phyloP scores from a whole-genome alignment of 2,329 filamentous ascomycete species.

The Aspergillus persii region DNA sequence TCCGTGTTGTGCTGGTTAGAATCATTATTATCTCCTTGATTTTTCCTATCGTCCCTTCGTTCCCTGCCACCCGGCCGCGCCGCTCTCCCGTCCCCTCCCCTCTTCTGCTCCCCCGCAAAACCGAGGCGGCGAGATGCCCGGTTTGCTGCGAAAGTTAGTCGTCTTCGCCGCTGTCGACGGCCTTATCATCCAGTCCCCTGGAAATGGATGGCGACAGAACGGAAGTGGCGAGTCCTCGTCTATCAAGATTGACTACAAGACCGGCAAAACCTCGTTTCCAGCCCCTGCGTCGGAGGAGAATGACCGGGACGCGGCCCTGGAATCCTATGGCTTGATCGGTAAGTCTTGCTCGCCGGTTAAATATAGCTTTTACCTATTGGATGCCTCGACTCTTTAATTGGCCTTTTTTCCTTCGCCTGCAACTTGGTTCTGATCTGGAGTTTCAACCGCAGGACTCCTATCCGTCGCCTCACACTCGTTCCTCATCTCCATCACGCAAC shows the following conservation, averaged over 20 bases:
- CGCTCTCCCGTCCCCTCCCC: background rate
- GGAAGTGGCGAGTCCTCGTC: conserved; percentile 56
- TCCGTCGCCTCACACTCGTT: conserved; percentile 78
- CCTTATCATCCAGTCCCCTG: conserved; percentile 72
- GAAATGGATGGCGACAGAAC: conserved; percentile 45
- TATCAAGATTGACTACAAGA: conserved; percentile 69
- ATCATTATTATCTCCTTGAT: background rate
- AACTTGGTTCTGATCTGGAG: background rate
- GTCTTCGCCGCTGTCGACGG: conserved; percentile 81
- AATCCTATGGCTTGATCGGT: conserved; percentile 59
- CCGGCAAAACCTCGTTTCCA: conserved; percentile 51
- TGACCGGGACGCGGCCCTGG: conserved; percentile 42
- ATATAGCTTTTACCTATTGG: background rate
- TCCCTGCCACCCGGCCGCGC: background rate
- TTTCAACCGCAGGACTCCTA: conserved; percentile 64
- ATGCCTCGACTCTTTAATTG: no score
- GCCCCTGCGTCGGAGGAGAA: conserved; percentile 25
- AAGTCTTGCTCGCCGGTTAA: conserved; percentile 14
- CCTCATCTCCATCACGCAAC: conserved; percentile 79
- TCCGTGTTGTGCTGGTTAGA: conserved; percentile 1
- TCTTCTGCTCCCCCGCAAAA: conserved; percentile 3
- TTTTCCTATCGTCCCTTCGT: background rate
- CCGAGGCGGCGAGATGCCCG: conserved; percentile 59
- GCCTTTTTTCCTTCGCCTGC: background rate
- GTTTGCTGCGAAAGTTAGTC: conserved; percentile 73